Conservation (phyloP, 2,329 filamentous ascomycete genomes). For the Cercospora sp. region DNA sequence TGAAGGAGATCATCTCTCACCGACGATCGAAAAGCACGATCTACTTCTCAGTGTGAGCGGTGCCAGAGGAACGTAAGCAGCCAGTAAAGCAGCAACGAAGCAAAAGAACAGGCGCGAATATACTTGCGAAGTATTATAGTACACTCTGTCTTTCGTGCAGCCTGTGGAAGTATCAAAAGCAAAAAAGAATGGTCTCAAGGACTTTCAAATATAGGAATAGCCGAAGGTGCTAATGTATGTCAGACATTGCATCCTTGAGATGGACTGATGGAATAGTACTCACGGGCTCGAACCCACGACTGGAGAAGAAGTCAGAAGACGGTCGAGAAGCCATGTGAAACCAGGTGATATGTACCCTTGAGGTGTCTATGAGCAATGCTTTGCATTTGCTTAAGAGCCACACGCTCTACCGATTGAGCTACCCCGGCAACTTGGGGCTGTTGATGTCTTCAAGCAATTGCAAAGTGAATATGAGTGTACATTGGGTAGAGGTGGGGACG, state of each 20-base stretch:
- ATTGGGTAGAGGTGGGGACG: neutral
- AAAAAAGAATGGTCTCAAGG: neutral
- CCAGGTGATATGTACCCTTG: slow-evolving; percentile 2
- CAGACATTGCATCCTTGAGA: slow-evolving; percentile 5
- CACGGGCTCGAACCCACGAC: slow-evolving; percentile 15
- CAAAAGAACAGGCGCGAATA: too few relatives aligned
- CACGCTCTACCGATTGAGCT: slow-evolving; percentile 56
- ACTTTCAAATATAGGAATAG: slow-evolving; percentile 12
- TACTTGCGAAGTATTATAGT: too few relatives aligned
- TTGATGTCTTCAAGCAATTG: neutral
- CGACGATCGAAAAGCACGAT: too few relatives aligned
- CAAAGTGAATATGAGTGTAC: neutral
- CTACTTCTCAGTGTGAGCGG: too few relatives aligned
- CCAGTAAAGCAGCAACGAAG: too few relatives aligned
- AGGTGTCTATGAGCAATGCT: slow-evolving; percentile 8
- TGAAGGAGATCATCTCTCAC: too few relatives aligned
- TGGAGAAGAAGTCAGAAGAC: slow-evolving; percentile 1
- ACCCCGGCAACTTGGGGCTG: slow-evolving; percentile 43
- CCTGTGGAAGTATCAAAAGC: too few relatives aligned
- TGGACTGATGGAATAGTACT: neutral
- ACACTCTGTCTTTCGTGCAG: too few relatives aligned
- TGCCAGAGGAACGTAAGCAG: too few relatives aligned
- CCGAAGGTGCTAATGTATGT: slow-evolving; percentile 12
- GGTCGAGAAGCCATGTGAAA: neutral
- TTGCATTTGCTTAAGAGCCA: slow-evolving; percentile 28